These are phyloP conservation scores for Penicillium frequentans DNA, from an alignment of 2,329 filamentous ascomycete species.

Conservation along the genomic window DNA sequence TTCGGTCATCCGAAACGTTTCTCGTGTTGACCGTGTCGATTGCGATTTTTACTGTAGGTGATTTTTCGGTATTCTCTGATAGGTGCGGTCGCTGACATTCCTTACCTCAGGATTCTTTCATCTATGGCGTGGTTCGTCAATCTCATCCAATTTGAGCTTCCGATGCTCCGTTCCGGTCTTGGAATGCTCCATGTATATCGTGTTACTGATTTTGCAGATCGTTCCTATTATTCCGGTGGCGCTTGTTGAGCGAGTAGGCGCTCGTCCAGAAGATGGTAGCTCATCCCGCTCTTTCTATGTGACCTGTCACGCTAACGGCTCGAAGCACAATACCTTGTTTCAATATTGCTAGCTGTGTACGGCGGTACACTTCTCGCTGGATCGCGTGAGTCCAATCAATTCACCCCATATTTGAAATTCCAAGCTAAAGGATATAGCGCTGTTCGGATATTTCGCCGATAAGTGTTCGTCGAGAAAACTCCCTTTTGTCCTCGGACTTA, in stretches of 20 bases:
- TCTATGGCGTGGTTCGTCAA: constrained; percentile 38
- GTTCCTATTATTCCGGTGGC: constrained; percentile 71
- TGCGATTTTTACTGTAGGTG: constrained; percentile 43
- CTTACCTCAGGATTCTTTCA: constrained; percentile 37
- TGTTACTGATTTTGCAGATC: constrained; percentile 38
- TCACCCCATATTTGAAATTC: background rate
- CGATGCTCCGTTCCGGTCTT: too few relatives aligned
- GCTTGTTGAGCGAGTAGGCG: constrained; percentile 38
- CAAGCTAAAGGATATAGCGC: background rate
- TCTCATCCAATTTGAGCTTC: too few relatives aligned
- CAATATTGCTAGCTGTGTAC: constrained; percentile 69
- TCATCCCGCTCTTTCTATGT: constrained; percentile 15
- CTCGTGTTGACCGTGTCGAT: constrained; percentile 39
- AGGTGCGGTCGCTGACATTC: background rate
- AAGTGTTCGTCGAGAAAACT: constrained; percentile 55
- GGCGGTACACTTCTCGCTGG: constrained; percentile 62
- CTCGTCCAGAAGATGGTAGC: constrained; percentile 45
- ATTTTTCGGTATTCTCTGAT: background rate
- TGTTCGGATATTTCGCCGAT: constrained; percentile 30
- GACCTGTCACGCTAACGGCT: background rate
- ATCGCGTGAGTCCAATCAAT: constrained; percentile 27
- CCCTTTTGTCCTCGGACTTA: constrained; percentile 59
- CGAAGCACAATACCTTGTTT: constrained; percentile 66
- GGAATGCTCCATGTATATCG: background rate
- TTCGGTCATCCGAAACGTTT: constrained; percentile 42